Evolutionary conservation across 2,329 filamentous ascomycete genomes (phyloP), one percentile per base, ranked within the genome.

Genomic region (Beauveria pseudobassiana): DNA sequence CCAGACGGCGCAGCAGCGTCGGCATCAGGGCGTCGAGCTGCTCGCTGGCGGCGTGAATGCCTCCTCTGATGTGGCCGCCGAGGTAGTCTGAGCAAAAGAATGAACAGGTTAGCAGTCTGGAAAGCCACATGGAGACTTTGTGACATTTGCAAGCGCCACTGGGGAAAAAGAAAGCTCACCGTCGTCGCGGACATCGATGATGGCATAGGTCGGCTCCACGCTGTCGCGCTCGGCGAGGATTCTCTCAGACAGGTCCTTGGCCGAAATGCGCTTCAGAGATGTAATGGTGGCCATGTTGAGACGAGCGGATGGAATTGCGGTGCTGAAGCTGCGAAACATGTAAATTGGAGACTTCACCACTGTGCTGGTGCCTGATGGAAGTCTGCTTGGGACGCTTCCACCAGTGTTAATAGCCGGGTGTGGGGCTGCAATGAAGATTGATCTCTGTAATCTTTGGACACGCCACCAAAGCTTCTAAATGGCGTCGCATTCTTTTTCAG

Each of bases 101-200:
- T 10, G 5, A 42, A 40, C 34, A 20, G 34, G 40, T 52, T 24
- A 59, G 14, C n/a, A 28, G 48, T 50, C 42, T 43, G 7, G 7
- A 20, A 10, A 20, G 42, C 18, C 9, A 20, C 8, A 43, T 28
- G 20, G 16, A 18, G 6, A 3, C 7, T 28, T 14, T 6, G 3
- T 5, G 14, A 16, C n/a, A 6, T 30, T 24, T 45, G 14, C 10
- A 45, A 34, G 22, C 9, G 22, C 3, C 55, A 24, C 20, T 1
- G 30, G 12, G 10, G 30, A 38, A 16, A 45, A 34, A 49, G 65
- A 60, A 26, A 57, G 69, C 77, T 60, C 74, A 89, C 88, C 88
- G 66, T 87, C 86, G 73, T 97, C 95, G 62, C 95, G 87, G 8
- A 98, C 95, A 73, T 98, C 95, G 63, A 98, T 83, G 43, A 98